phyloP scores from a whole-genome alignment of 208 protist genomes.

The Lotmaria passim region DNA sequence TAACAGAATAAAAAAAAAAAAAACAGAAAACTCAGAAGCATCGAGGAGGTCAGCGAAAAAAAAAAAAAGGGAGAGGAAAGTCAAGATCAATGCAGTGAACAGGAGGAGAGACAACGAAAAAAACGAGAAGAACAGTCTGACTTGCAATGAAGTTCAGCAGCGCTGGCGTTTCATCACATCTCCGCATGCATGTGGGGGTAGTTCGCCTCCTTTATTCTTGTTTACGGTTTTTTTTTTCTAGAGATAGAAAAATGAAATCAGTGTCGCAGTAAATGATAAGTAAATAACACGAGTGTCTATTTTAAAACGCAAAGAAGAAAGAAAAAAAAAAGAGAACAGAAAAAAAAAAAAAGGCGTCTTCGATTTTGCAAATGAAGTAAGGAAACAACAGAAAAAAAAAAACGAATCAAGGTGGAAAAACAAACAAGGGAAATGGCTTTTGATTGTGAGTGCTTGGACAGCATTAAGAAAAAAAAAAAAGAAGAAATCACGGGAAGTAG shows the following conservation, averaged over 20 bases:
- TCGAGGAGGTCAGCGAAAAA: background rate
- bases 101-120: background rate
- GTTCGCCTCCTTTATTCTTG: too few species aligned
- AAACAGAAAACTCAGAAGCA: too few species aligned
- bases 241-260: too few species aligned
- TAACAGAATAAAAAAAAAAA: too few species aligned
- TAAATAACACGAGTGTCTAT: too few species aligned
- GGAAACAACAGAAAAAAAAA: background rate
- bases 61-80: background rate
- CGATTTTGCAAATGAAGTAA: background rate
- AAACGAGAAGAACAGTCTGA: background rate
- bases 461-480: conserved; percentile 13
- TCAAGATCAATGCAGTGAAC: too few species aligned
- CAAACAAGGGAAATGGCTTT: background rate
- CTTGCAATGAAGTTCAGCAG: too few species aligned
- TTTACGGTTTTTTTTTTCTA: background rate
- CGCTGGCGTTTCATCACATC: too few species aligned
- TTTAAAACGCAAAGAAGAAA: background rate
- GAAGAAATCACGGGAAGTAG: conserved; percentile 1
- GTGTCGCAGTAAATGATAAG: too few species aligned
- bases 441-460: background rate
- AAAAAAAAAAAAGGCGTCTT: too few species aligned
- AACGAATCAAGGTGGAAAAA: background rate
- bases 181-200: too few species aligned
- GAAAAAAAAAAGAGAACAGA: background rate